Evolutionary conservation across 2,329 filamentous ascomycete species (phyloP), one percentile per base, ranked within the genome.

Genomic region (Talaromyces sp.): DNA sequence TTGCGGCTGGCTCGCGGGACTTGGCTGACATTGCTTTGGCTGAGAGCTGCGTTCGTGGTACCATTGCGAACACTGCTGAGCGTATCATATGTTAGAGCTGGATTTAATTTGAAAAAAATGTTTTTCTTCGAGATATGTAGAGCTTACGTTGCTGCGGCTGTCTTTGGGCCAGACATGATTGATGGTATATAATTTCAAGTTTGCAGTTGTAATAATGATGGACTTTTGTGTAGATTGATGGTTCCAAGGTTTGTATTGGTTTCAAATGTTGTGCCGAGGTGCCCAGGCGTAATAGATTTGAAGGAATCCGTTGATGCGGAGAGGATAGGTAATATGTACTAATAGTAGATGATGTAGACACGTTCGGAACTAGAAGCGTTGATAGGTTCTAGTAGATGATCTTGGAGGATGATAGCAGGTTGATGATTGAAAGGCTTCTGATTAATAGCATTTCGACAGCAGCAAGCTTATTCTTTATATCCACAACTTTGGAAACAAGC

Each of bases 1-100:
- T 52, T 63, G 49, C 57, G 51, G 32, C 32, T 63, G 50, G 60
- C 60, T 19, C 54, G 57, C 14, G 65, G 65, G 9, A 70, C 44
- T 49, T 68, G 62, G 44, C 53, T 64, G 41, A 70, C 45, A 22
- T 69, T 66, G 43, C 51, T 62, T 45, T 63, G 62, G 27, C 57
- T 70, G 30, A 70, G 60, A 29, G 61, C 51, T 33, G 36, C 58
- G 36, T 8, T 19, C 8, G 46, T 46, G 24, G 52, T 52, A 24
- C 60, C 60, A 33, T 33, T 43, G 27, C 33, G 37, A 49, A 29
- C 10, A 9, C 47, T 49, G 33, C 2, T 30, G 30, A 33, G 14
- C 35, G n/a, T 3, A 2, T 8, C n/a, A n/a, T n/a, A n/a, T n/a
- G n/a, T n/a, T n/a, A n/a, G n/a, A n/a, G n/a, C n/a, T n/a, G n/a